These are phyloP conservation scores for Melampsora americana DNA, from an alignment of 1,284 basidiomycete genomes.

Conservation along the genomic window DNA sequence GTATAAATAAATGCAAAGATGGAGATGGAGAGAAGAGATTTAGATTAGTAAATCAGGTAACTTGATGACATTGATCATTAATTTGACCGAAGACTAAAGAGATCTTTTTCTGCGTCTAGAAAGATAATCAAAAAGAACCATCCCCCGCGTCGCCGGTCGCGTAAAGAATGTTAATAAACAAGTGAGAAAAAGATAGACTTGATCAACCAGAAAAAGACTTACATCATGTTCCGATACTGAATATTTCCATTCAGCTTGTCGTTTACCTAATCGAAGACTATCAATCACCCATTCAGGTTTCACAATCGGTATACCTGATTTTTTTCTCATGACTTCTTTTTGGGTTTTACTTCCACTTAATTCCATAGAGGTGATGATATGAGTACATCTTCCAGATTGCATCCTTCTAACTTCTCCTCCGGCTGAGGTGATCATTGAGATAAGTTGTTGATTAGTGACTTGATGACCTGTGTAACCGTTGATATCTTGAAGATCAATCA, in stretches of 20 bases:
- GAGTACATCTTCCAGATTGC: slow-evolving; percentile 17
- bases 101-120: no score
- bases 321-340: slow-evolving; percentile 7
- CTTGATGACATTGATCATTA: no score
- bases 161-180: no score
- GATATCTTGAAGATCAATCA: slow-evolving; percentile 26
- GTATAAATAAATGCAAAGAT: no score
- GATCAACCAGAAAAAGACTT: neutral
- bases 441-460: slow-evolving; percentile 22
- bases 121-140: no score
- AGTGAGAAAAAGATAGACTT: no score
- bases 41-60: no score
- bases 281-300: slow-evolving; percentile 34
- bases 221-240: slow-evolving; percentile 16
- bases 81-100: no score
- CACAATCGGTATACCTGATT: slow-evolving; percentile 19
- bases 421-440: slow-evolving; percentile 15
- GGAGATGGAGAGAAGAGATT: no score
- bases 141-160: no score
- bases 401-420: slow-evolving; percentile 30
- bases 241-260: slow-evolving; percentile 40
- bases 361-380: slow-evolving; percentile 34
- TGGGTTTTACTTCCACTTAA: slow-evolving; percentile 38
- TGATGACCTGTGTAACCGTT: slow-evolving; percentile 42
- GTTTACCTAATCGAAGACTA: slow-evolving; percentile 25